Conservation (phyloP, 345 rosid species). For the Gynandropsis gynandra region DNA sequence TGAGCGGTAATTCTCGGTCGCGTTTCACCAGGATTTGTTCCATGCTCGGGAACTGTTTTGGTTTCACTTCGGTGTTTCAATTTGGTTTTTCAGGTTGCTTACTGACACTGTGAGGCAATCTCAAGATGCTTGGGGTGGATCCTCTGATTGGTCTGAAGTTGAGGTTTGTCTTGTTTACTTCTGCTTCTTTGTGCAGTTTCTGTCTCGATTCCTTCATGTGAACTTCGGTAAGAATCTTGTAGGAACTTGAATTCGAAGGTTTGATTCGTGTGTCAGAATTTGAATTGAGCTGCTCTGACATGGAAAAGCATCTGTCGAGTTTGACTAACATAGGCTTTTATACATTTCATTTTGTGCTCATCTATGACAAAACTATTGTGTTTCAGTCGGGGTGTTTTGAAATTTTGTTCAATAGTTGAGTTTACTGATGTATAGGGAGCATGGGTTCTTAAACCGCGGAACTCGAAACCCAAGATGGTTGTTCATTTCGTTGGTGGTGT, state of each 20-base stretch:
- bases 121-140: conserved; percentile 54
- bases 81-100: conserved; percentile 44
- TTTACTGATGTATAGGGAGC: conserved; percentile 57
- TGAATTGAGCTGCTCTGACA: background rate
- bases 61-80: background rate
- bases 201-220: background rate
- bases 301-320: background rate
- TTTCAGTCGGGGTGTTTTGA: background rate
- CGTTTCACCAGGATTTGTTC: background rate
- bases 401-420: background rate
- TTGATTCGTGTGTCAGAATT: background rate
- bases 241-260: background rate
- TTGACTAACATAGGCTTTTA: background rate
- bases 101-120: conserved; percentile 81
- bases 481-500: conserved; percentile 93
- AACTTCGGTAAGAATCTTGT: background rate
- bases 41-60: background rate
- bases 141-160: conserved; percentile 83
- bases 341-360: background rate
- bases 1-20: conserved; percentile 50
- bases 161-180: conserved; percentile 17
- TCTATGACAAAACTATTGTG: background rate
- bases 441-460: conserved; percentile 84
- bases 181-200: no score
- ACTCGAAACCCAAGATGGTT: conserved; percentile 56